These are phyloP conservation scores for Phytopythium mirpurense DNA, from an alignment of 352 stramenopile genomes.

Conservation along the genomic window DNA sequence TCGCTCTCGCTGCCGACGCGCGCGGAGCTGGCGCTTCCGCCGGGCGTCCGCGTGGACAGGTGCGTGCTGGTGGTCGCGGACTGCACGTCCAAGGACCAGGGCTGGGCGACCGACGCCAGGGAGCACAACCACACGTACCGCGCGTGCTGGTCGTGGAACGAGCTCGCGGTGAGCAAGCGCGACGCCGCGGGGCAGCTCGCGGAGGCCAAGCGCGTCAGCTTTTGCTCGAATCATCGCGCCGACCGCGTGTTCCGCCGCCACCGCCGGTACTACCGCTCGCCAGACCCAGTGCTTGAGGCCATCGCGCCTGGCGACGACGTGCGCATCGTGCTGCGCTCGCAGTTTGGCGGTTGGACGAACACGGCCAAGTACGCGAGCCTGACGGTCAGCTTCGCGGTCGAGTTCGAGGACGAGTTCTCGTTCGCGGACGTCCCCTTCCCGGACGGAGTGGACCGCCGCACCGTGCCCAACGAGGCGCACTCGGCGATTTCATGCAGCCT, in stretches of 20 bases:
- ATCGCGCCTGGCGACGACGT: constrained; percentile 40
- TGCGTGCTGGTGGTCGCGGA: constrained; percentile 47
- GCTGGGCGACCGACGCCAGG: constrained; percentile 44
- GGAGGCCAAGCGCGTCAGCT: constrained; percentile 20
- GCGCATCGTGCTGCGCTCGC: constrained; percentile 50
- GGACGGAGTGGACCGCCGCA: constrained; percentile 10
- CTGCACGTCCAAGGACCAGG: constrained; percentile 64
- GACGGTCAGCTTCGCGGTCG: constrained; percentile 35
- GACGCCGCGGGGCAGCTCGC: constrained; percentile 7
- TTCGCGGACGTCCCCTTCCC: constrained; percentile 34
- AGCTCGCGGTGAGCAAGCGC: constrained; percentile 40
- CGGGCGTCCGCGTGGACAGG: constrained; percentile 28
- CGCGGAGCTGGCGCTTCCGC: constrained; percentile 28
- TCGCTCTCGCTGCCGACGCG: constrained; percentile 28
- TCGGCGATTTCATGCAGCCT: constrained; percentile 16
- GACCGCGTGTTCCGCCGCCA: constrained; percentile 44
- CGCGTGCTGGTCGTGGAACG: constrained; percentile 54
- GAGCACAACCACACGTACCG: constrained; percentile 57
- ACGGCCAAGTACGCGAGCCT: constrained; percentile 46
- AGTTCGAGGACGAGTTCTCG: constrained; percentile 44
- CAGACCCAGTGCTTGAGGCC: constrained; percentile 22
- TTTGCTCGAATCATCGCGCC: constrained; percentile 54
- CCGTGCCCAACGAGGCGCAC: constrained; percentile 3
- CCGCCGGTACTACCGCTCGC: constrained; percentile 37
- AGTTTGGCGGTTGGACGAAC: constrained; percentile 65